phyloP scores from a whole-genome alignment of 1,284 basidiomycete species.

The Trichosporon asahii region DNA sequence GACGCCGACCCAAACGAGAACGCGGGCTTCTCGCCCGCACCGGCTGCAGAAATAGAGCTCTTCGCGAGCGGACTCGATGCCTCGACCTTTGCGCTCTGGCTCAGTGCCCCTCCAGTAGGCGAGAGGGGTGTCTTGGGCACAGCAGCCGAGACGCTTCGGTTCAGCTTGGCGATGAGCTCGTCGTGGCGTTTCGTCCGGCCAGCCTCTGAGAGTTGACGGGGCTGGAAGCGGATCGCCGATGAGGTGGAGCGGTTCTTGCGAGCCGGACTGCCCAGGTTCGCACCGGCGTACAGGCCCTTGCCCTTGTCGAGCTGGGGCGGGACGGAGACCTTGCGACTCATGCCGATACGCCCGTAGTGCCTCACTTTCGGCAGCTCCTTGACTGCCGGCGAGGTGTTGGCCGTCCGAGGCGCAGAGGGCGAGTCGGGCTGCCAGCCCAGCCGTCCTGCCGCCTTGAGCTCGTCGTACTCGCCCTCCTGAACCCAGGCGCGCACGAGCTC shows the following conservation, averaged over 20 bases:
- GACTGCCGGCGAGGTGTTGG: neutral
- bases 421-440: slow-evolving; percentile 20
- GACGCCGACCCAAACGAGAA: neutral
- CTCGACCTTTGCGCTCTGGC: neutral
- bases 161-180: slow-evolving; percentile 23
- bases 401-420: neutral
- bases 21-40: neutral
- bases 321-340: slow-evolving; percentile 1
- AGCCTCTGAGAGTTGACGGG: slow-evolving; percentile 19
- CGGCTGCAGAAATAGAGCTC: neutral
- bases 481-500: slow-evolving; percentile 21
- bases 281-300: slow-evolving; percentile 1
- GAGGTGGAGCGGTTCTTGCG: neutral
- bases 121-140: neutral
- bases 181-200: slow-evolving; percentile 23
- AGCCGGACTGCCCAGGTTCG: neutral
- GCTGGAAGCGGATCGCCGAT: neutral
- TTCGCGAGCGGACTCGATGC: neutral
- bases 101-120: neutral
- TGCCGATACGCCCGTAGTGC: slow-evolving; percentile 3
- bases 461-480: slow-evolving; percentile 15
- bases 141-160: neutral
- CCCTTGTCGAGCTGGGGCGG: slow-evolving; percentile 1
- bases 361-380: neutral
- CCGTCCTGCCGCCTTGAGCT: slow-evolving; percentile 15